Conservation (phyloP, 768 basidiomycete genomes). For the Podaxis pistillaris region DNA sequence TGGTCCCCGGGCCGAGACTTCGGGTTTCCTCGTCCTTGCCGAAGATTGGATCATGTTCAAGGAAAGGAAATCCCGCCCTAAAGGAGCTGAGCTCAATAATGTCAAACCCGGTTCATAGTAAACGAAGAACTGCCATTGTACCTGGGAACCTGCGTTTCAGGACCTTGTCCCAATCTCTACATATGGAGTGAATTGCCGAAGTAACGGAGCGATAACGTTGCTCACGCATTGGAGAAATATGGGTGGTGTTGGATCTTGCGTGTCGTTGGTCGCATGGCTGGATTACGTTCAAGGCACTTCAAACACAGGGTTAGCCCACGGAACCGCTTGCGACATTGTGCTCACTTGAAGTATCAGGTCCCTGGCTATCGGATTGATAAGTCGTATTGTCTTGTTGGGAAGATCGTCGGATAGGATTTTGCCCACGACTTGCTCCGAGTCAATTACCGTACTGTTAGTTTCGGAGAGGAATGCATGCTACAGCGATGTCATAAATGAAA, state of each 20-base stretch:
- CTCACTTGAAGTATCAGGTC: conserved; percentile 48
- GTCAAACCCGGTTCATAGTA: not conserved
- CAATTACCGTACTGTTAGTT: conserved; percentile 6
- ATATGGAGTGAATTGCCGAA: conserved; percentile 1
- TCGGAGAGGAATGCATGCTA: conserved; percentile 42
- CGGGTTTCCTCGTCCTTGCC: not conserved
- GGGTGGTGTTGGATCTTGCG: conserved; percentile 41
- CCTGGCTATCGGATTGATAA: conserved; percentile 30
- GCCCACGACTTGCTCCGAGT: not conserved
- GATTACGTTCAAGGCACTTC: conserved; percentile 59
- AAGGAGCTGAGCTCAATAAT: not conserved
- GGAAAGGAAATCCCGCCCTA: not conserved
- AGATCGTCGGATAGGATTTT: conserved; percentile 1
- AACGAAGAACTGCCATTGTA: conserved; percentile 14
- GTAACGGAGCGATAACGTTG: conserved; percentile 15
- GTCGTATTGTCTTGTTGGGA: conserved; percentile 20
- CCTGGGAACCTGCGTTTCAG: conserved; percentile 27
- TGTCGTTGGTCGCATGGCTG: conserved; percentile 41
- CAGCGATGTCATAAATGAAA: not conserved
- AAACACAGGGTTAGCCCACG: conserved; percentile 7
- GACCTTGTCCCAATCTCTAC: conserved; percentile 42
- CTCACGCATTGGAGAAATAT: conserved; percentile 51
- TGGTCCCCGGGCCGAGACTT: not conserved
- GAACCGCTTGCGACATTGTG: not conserved
- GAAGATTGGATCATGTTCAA: not conserved